Conservation (phyloP, 306 rosid species). For the Vigna mungo region DNA sequence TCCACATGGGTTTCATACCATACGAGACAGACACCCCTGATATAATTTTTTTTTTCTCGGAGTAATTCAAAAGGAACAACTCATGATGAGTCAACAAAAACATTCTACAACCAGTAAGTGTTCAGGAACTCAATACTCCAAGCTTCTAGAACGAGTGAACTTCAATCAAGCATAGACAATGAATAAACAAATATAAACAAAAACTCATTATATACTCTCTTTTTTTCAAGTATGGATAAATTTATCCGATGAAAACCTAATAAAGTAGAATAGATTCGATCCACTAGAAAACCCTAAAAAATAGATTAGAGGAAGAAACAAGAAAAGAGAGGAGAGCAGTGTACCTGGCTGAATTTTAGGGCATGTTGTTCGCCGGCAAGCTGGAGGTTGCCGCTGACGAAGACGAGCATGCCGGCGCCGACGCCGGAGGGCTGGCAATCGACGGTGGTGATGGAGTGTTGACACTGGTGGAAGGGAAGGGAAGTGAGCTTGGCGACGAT, state of each 20-base stretch:
- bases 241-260: neutral
- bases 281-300: neutral
- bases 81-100: neutral
- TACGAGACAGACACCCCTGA: neutral
- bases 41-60: conserved; percentile 15
- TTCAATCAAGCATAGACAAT: neutral
- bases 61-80: conserved; percentile 29
- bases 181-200: too few relatives aligned
- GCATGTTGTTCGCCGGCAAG: conserved; percentile 94
- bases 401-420: conserved; percentile 84
- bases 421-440: conserved; percentile 90
- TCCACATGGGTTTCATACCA: neutral
- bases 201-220: too few relatives aligned
- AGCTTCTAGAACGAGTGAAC: neutral
- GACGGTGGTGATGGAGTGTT: conserved; percentile 85
- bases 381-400: conserved; percentile 94
- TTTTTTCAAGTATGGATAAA: too few relatives aligned
- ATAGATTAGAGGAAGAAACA: neutral
- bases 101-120: neutral
- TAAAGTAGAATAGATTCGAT: neutral
- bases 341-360: conserved; percentile 96
- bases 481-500: conserved; percentile 81
- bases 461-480: conserved; percentile 95
- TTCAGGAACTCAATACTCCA: neutral
- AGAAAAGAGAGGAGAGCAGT: neutral